Evolutionary conservation across 768 basidiomycete genomes (phyloP).

Genomic region (Mycena crocata): DNA sequence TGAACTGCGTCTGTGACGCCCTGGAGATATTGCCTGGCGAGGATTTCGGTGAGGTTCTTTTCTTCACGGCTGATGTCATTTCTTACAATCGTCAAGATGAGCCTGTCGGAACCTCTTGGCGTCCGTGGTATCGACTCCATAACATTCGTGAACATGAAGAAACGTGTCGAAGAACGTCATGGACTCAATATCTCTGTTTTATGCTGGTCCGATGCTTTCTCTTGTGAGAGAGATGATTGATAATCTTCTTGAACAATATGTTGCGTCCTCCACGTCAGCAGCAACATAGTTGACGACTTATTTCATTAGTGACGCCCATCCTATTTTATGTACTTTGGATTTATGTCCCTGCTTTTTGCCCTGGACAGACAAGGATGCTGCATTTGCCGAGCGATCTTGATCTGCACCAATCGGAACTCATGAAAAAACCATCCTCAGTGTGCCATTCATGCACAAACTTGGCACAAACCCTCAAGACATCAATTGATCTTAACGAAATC

Average conservation of each 20-base stretch:
- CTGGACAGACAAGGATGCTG: too few species aligned
- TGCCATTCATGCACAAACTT: too few species aligned
- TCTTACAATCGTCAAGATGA: conserved; percentile 8
- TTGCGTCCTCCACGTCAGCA: too few species aligned
- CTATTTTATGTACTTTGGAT: too few species aligned
- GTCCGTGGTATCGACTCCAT: conserved; percentile 24
- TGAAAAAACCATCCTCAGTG: too few species aligned
- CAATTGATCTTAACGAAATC: too few species aligned
- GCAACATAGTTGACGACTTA: too few species aligned
- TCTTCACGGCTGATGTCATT: background rate
- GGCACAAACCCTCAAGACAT: too few species aligned
- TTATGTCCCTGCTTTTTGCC: too few species aligned
- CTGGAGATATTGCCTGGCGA: conserved; percentile 10
- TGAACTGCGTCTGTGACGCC: conserved; percentile 14
- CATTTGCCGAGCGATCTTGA: too few species aligned
- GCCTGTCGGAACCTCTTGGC: conserved; percentile 19
- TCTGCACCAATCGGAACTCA: too few species aligned
- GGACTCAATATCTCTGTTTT: conserved; percentile 24
- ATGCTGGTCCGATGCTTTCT: conserved; percentile 29
- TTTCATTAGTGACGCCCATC: too few species aligned
- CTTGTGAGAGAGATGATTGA: conserved; percentile 16
- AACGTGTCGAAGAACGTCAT: conserved; percentile 4
- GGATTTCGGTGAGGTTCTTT: conserved; percentile 12
- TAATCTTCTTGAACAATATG: conserved; percentile 17
- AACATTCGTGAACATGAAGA: conserved; percentile 14